Base-by-base conservation (phyloP, 2,329 filamentous ascomycete genomes). In the Emergomyces orientalis region DNA sequence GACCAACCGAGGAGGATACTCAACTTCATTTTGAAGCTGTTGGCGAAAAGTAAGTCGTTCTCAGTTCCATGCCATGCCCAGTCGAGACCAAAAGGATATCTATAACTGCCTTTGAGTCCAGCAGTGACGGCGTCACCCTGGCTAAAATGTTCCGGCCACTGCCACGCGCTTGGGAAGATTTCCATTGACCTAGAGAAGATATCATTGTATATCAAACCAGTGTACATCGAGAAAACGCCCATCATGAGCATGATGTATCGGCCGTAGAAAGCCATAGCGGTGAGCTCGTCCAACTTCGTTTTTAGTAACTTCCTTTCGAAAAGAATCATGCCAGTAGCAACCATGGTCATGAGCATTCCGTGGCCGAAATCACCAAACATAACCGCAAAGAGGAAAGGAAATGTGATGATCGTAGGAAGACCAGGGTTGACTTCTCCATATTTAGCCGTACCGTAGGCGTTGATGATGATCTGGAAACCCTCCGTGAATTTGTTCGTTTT, bases 11-110 rank as follows among this genome's bases (percentile, higher is more conserved):
- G 84, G 68, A 99, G 85, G 74, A 99, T 97, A 80, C 90, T 95
- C 79, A 99, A 89, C 83, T 99, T 99, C 94, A 99, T 99, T 87
- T 99, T 99, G 84, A 94, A 95, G 77, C 90, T 95, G 88, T 99
- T 99, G 75, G 86, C 89, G 80, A 99, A 99, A 59, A 99, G 84
- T 25, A 99, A 83, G 65, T 95, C 89, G 71, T 99, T 99, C 71
- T 97, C 93, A 14, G 91, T 89, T 64, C 89, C 91, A 75, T 99
- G 95, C 94, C 94, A 99, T 72, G 88, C 89, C 87, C 88, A 96
- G 74, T 99, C 94, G 65, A 99, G 79, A 69, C 94, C 94, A 72
- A 99, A 96, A 19, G 95, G 93, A 75, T 97, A 99, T 60, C 91
- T 88, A 77, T 97, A 92, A 64, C 83, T 84, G 57, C 85, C 79